phyloP scores from a whole-genome alignment of 129 eudicot genomes.

The Flaveria sonorensis region DNA sequence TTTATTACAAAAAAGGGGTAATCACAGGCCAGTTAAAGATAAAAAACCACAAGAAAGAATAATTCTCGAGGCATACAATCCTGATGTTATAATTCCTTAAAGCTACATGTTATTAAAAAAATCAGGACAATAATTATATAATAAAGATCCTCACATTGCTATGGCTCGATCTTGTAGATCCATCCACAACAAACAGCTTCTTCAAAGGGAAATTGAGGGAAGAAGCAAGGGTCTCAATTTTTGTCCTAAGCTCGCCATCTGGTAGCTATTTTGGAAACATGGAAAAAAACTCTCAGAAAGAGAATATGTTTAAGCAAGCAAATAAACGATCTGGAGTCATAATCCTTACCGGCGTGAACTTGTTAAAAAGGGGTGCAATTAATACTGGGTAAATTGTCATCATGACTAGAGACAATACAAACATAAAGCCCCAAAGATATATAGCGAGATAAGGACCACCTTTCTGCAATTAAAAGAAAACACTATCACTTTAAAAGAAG shows the following conservation, averaged over 20 bases:
- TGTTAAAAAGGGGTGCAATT: conserved; percentile 96
- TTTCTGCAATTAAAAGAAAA: conserved; percentile 63
- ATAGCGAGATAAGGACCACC: conserved; percentile 98
- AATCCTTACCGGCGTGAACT: conserved; percentile 86
- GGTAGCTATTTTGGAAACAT: conserved; percentile 61
- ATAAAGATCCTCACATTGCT: conserved; percentile 75
- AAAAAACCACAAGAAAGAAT: background rate
- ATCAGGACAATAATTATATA: background rate
- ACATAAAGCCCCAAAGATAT: conserved; percentile 95
- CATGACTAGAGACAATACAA: conserved; percentile 88
- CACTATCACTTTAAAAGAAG: background rate
- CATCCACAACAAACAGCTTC: conserved; percentile 97
- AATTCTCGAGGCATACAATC: background rate
- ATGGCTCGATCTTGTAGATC: conserved; percentile 97
- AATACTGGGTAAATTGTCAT: conserved; percentile 87
- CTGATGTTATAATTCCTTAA: background rate
- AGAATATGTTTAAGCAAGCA: background rate
- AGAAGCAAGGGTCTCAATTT: conserved; percentile 90
- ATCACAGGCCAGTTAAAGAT: background rate
- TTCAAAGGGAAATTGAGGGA: conserved; percentile 84
- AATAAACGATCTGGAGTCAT: background rate
- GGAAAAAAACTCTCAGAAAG: conserved; percentile 15
- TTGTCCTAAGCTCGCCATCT: conserved; percentile 79
- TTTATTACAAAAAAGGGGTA: background rate
- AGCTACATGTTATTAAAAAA: background rate